Evolutionary conservation across 164 flowering plant species (phyloP), one percentile per base, ranked within the genome.

Genomic region (Stephania yunnanensis): DNA sequence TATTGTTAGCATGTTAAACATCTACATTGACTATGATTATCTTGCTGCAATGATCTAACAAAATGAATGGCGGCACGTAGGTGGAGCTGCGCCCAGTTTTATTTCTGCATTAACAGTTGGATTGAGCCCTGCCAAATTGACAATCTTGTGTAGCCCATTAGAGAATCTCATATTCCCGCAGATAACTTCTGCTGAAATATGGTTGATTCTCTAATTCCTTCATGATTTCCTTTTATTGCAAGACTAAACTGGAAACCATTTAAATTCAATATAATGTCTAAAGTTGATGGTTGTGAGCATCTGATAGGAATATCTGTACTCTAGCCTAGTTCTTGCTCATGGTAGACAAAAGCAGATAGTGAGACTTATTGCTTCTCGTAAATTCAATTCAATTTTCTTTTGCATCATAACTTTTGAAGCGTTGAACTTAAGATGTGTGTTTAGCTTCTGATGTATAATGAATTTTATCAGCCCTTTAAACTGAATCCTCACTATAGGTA

Each of bases 401-500:
- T 36, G 42, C 42, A 4, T 1, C 42, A 4, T 1, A 36, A 36
- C 42, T 36, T 36, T 36, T 0, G 42, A 36, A 36, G 2, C 42
- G 3, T 36, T 36, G 42, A 36, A 36, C 61, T 53, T 5, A 53
- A 53, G 61, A 53, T 53, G 5, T 53, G 5, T 53, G 13, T 53
- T 53, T 13, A 19, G 15, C 61, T 36, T 36, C 42, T 36, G 42
- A 36, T 25, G 10, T 76, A 68, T 73, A 31, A 19, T 71, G 29
- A 4, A 73, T 29, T 29, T 46, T 25, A 3, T 70, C 46, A 31
- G 45, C 63, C 29, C 78, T 19, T 72, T 79, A 58, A 61, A 73
- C 52, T 74, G 46, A 58, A 45, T 55, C 29, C 42, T 77, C 50
- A 12, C 76, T 81, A 67, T 78, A 95, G 99, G 70, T 95, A 95